Conservation (phyloP, 2,329 filamentous ascomycete species). For the Talaromyces sp. region DNA sequence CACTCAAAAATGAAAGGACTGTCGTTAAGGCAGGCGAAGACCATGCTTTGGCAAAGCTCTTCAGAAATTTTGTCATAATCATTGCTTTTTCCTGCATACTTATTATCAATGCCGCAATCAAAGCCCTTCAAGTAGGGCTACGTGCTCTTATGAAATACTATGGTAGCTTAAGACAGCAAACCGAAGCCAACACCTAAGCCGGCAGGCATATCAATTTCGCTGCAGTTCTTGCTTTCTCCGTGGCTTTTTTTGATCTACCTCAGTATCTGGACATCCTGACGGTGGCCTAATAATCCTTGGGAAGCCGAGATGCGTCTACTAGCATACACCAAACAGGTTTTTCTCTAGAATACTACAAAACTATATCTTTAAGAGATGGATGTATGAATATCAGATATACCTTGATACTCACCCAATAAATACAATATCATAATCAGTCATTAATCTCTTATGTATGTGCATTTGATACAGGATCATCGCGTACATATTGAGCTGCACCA, state of each 20-base stretch:
- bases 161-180: neutral
- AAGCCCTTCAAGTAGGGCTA: neutral
- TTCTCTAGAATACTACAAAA: too few relatives aligned
- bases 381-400: too few relatives aligned
- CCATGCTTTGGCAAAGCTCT: neutral
- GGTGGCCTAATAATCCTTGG: too few relatives aligned
- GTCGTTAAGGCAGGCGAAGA: neutral
- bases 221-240: neutral
- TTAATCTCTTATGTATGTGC: too few relatives aligned
- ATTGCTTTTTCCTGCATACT: neutral
- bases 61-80: neutral
- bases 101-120: neutral
- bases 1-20: neutral
- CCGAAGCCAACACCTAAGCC: neutral
- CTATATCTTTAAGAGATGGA: too few relatives aligned
- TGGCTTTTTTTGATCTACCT: neutral
- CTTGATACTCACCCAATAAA: too few relatives aligned
- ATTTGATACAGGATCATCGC: slow-evolving; percentile 54
- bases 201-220: neutral
- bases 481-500: slow-evolving; percentile 57
- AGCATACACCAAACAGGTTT: too few relatives aligned
- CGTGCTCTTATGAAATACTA: neutral
- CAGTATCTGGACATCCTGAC: neutral
- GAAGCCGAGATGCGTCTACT: too few relatives aligned
- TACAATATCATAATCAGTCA: too few relatives aligned